Evolutionary conservation across 495 filamentous ascomycete species (phyloP).

Genomic region (Penicillium subrubescens): DNA sequence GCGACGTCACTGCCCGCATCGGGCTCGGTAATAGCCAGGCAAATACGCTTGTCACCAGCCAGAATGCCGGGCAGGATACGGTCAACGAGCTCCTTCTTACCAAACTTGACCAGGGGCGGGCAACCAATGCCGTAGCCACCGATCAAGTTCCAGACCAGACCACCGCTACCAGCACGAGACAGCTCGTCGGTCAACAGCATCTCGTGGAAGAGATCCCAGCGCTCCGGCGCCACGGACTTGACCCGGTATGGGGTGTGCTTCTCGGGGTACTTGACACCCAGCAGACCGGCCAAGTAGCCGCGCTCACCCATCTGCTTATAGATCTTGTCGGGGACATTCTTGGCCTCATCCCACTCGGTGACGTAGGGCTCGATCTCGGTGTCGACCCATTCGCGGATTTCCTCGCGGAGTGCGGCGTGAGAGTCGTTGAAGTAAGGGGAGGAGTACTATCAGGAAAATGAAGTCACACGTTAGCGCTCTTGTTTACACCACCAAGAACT

Average conservation of each 20-base stretch:
- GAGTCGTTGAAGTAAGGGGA: conserved; percentile 95
- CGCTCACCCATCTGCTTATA: conserved; percentile 95
- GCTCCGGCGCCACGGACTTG: conserved; percentile 76
- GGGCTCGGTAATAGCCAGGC: conserved; percentile 81
- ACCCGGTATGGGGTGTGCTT: conserved; percentile 70
- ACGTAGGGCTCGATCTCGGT: conserved; percentile 88
- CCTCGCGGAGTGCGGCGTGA: conserved; percentile 84
- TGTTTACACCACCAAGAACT: not conserved
- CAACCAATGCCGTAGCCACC: conserved; percentile 94
- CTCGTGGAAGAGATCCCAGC: conserved; percentile 99
- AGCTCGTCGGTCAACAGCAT: conserved; percentile 93
- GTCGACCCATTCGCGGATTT: conserved; percentile 91
- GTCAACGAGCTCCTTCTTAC: conserved; percentile 86
- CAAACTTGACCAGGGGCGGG: conserved; percentile 89
- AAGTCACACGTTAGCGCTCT: conserved; percentile 14
- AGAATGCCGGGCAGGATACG: conserved; percentile 81
- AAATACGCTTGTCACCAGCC: conserved; percentile 93
- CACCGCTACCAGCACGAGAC: conserved; percentile 82
- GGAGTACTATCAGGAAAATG: conserved; percentile 65
- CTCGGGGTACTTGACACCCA: conserved; percentile 77
- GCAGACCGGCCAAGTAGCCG: conserved; percentile 86
- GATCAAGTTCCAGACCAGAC: conserved; percentile 97
- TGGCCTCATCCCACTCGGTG: conserved; percentile 94
- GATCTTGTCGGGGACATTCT: conserved; percentile 80
- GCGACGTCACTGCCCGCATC: conserved; percentile 88